Evolutionary conservation across 345 rosid genomes (phyloP), one percentile per base, ranked within the genome.

Genomic region (Pistacia integerrima): DNA sequence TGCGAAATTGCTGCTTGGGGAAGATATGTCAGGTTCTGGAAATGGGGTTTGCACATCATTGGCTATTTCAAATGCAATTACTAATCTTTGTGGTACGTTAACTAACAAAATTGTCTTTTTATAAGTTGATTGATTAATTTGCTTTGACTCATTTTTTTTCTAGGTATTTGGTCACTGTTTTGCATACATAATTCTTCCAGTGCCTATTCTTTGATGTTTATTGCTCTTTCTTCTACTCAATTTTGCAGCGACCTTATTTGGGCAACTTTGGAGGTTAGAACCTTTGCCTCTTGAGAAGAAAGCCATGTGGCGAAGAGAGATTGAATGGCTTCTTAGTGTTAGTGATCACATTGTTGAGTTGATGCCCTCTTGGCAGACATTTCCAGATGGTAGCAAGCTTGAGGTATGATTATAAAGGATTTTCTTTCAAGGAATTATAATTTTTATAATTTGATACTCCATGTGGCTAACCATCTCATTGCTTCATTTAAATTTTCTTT

Each of bases 11-110:
- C 79, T 97, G 69, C 99, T 97, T 68, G 99, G 98, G 18, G 99
- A 97, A 80, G 99, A 97, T 78, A 94, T 97, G 98, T 94, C 99
- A n/a, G 99, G 99, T 69, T 84, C 89, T 80, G 99, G 99, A 35
- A 97, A 92, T 85, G 98, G 99, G 52, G 99, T 92, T 64, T 89
- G 88, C 77, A 88, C 99, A 57, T 94, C 99, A 68, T 83, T 97
- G 85, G 97, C 98, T 4, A 87, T 97, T 74, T 97, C 98, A 2
- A 94, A 97, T 74, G 98, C 98, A 78, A 94, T 94, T 63, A 94
- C 99, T 70, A 97, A 97, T 89, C 94, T 97, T 72, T 93, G 97
- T 80, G 99, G 99, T 94, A 83, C 67, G 90, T 80, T 35, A 30
- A 28, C 48, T 25, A 3, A 9, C 6, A 1, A 5, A 33, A 33